These are phyloP conservation scores for Cinchona pubescens DNA, from an alignment of 257 asterid genomes.

Conservation along the genomic window DNA sequence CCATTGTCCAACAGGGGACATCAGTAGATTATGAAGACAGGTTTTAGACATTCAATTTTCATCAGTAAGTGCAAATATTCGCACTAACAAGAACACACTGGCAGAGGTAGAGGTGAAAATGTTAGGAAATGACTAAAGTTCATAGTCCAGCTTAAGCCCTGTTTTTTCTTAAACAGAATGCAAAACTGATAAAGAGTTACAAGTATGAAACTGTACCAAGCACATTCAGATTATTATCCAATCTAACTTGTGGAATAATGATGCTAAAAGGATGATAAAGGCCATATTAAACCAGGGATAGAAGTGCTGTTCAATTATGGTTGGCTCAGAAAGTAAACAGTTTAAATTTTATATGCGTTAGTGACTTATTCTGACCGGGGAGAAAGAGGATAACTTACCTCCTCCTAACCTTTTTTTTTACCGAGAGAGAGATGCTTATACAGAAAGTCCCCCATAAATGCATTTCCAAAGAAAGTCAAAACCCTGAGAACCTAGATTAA, in stretches of 20 bases:
- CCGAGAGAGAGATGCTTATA: neutral
- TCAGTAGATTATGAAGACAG: too few relatives aligned
- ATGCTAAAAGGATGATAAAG: neutral
- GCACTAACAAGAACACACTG: neutral
- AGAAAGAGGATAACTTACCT: too few relatives aligned
- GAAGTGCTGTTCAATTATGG: too few relatives aligned
- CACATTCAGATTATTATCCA: neutral
- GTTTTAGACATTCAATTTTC: neutral
- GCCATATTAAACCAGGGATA: neutral
- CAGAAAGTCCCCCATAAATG: neutral
- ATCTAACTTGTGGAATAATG: neutral
- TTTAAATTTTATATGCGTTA: too few relatives aligned
- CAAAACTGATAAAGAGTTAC: neutral
- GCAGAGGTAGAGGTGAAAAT: neutral
- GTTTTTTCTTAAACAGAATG: neutral
- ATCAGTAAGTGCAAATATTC: neutral
- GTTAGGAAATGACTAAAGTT: neutral
- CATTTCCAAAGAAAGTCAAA: neutral
- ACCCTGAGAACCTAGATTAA: neutral
- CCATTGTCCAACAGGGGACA: neutral
- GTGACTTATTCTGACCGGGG: too few relatives aligned
- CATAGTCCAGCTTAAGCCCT: neutral
- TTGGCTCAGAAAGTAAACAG: too few relatives aligned
- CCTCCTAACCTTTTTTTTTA: too few relatives aligned
- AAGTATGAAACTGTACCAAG: neutral